Conservation (phyloP, 352 stramenopile genomes). For the Pythium phragmitis region DNA sequence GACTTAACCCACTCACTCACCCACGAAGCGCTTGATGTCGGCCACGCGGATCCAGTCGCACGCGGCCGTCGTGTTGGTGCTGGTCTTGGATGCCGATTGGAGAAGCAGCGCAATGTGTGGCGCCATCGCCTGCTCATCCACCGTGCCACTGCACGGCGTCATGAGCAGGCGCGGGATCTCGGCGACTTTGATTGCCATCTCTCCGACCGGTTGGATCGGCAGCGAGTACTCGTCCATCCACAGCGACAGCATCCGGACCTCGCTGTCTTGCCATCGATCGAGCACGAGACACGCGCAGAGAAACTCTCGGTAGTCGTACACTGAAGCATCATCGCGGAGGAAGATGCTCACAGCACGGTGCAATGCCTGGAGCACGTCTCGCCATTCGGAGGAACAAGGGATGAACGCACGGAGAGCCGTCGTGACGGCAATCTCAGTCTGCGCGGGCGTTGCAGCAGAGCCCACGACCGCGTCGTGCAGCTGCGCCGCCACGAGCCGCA, state of each 20-base stretch:
- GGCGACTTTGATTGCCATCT: slow-evolving; percentile 26
- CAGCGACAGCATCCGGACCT: slow-evolving; percentile 39
- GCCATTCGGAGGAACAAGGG: slow-evolving; percentile 6
- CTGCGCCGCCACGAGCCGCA: slow-evolving; percentile 16
- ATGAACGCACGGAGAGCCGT: slow-evolving; percentile 29
- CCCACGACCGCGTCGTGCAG: slow-evolving; percentile 24
- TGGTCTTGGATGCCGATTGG: neutral
- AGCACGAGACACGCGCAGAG: slow-evolving; percentile 48
- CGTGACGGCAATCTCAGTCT: slow-evolving; percentile 41
- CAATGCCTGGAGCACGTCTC: slow-evolving; percentile 24
- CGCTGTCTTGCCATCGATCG: slow-evolving; percentile 48
- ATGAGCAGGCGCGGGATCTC: slow-evolving; percentile 36
- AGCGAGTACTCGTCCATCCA: slow-evolving; percentile 62
- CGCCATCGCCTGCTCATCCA: slow-evolving; percentile 40
- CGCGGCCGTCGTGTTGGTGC: neutral
- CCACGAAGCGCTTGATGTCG: slow-evolving; percentile 24
- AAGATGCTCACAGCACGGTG: slow-evolving; percentile 38
- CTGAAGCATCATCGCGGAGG: slow-evolving; percentile 16
- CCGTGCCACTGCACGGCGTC: slow-evolving; percentile 35
- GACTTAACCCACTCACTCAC: slow-evolving; percentile 12
- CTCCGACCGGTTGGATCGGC: slow-evolving; percentile 14
- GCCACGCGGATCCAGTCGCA: slow-evolving; percentile 15
- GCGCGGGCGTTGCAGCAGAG: slow-evolving; percentile 22
- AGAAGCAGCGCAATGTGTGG: slow-evolving; percentile 34
- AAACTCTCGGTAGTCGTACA: slow-evolving; percentile 47